Evolutionary conservation across 2,329 filamentous ascomycete species (phyloP), one percentile per base, ranked within the genome.

Genomic region (Colletotrichum liriopes): DNA sequence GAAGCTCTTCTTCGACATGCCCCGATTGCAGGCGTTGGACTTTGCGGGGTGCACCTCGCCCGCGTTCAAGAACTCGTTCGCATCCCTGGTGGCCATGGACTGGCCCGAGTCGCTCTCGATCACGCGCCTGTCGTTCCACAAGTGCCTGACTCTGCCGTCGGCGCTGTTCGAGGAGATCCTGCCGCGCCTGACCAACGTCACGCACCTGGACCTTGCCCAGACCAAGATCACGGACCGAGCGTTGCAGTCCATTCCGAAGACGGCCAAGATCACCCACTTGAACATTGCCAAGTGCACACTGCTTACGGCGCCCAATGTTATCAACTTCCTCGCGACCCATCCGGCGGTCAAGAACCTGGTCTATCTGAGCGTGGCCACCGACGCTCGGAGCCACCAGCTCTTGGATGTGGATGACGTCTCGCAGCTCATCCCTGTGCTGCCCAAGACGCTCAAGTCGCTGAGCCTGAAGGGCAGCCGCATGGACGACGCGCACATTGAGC

Each of bases 151-250:
- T 61, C 86, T 96, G 5, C 89, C 93, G 2, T 84, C 92, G 1
- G 82, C 86, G 0, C 88, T 93, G 55, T 94, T 94, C 77, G 91
- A 93, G 77, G 86, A 84, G 2, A 84, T 96, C 20, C 85, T 96
- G 14, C 92, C 93, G n/a, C 89, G 90, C n/a, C 85, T 96, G 59
- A 80, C 85, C 35, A 86, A 88, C 66, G 84, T 95, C 65, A 96
- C 93, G 1, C 93, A 95, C 79, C 88, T 96, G 47, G 94, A 96
- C 78, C 86, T 95, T n/a, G 90, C 92, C 12, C 93, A 93, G 75
- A 95, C 93, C 1, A 89, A 92, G 75, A 90, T 96, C 76, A 95
- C 91, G 43, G 90, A 94, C 79, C 84, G 86, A 32, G 93, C 93
- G 5, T 86, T 96, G 20, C 84, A 88, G 76, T 90, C 90, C 26